Conservation (phyloP, 2,329 filamentous ascomycete genomes). For the Penicillium brevicompactum region DNA sequence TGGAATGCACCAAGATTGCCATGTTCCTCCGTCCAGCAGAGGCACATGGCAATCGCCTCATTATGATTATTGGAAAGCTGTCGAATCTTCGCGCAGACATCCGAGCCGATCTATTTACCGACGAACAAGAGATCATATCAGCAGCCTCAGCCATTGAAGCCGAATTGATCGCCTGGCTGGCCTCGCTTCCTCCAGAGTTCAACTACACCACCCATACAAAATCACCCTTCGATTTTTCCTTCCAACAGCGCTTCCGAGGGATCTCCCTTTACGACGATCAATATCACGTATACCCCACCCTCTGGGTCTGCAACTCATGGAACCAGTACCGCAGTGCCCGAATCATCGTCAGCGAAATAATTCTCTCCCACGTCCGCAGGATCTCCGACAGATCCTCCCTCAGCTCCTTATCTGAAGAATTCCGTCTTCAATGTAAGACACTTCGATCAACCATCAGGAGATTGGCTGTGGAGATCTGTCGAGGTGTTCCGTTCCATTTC, state of each 20-base stretch:
- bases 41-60: conserved; percentile 32
- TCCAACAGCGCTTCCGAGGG: conserved; percentile 33
- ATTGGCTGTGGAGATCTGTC: conserved; percentile 40
- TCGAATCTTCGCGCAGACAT: conserved; percentile 40
- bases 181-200: conserved; percentile 29
- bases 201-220: conserved; percentile 29
- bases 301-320: conserved; percentile 59
- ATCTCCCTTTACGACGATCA: conserved; percentile 48
- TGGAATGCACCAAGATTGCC: conserved; percentile 34
- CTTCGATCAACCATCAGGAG: conserved; percentile 31
- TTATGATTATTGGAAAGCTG: conserved; percentile 31
- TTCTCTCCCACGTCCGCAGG: conserved; percentile 38
- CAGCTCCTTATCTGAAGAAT: conserved; percentile 29
- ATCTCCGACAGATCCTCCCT: conserved; percentile 25
- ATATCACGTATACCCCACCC: conserved; percentile 59
- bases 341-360: conserved; percentile 55
- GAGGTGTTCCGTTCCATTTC: conserved; percentile 40
- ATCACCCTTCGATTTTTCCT: conserved; percentile 35
- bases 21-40: conserved; percentile 33
- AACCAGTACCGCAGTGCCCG: conserved; percentile 62
- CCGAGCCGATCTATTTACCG: conserved; percentile 23
- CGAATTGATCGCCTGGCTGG: conserved; percentile 37
- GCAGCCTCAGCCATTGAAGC: conserved; percentile 36
- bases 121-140: conserved; percentile 33
- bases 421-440: conserved; percentile 32